phyloP scores from a whole-genome alignment of 2,329 filamentous ascomycete species.

The Aureobasidium pullulans region DNA sequence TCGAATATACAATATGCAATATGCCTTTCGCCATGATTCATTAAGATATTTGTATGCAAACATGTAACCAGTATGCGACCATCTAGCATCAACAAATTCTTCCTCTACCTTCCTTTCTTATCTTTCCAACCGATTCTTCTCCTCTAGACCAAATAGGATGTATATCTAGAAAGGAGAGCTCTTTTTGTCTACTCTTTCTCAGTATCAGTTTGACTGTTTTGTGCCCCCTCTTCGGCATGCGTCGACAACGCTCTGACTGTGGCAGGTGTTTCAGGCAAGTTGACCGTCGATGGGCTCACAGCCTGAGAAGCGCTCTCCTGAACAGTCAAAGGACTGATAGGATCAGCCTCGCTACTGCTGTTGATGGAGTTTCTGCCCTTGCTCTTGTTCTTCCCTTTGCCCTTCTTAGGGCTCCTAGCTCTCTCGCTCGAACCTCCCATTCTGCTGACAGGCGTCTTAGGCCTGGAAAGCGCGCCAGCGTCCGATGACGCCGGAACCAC shows the following conservation, averaged over 20 bases:
- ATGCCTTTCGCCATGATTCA: no score
- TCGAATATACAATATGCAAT: no score
- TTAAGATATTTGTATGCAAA: no score
- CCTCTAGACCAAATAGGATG: not conserved
- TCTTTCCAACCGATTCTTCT: no score
- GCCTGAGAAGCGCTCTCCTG: not conserved
- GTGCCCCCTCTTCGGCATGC: not conserved
- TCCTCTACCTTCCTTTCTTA: no score
- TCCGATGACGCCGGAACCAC: not conserved
- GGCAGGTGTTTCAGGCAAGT: not conserved
- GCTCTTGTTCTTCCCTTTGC: not conserved
- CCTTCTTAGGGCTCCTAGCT: slow-evolving; percentile 7
- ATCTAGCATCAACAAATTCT: no score
- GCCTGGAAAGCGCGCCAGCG: not conserved
- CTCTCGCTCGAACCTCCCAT: not conserved
- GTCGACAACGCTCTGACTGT: not conserved
- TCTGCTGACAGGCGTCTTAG: slow-evolving; percentile 8
- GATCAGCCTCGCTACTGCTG: slow-evolving; percentile 2
- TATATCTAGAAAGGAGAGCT: not conserved
- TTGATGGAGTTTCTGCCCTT: slow-evolving; percentile 3
- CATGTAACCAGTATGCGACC: no score
- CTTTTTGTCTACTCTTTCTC: not conserved
- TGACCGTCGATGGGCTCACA: not conserved
- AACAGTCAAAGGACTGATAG: slow-evolving; percentile 1
- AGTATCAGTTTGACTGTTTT: not conserved